Percentiles rank a stretch among this genome's conserved stretches.
Conservation (phyloP, 2,329 filamentous ascomycete genomes). For the Herpotrichia juniperi region DNA sequence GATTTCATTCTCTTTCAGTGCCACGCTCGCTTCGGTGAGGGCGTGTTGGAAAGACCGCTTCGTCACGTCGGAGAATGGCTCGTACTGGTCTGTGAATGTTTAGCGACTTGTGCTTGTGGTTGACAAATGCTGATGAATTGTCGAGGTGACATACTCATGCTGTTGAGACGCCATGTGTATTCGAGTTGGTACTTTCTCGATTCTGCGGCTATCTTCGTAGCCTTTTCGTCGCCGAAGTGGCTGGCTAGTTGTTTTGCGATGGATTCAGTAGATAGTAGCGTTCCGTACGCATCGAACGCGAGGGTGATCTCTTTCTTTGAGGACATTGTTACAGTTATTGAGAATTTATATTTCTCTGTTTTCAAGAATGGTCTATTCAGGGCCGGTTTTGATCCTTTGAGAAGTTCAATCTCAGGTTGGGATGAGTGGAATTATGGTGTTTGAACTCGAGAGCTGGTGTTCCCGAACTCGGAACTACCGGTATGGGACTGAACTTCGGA, state of each 20-base stretch:
- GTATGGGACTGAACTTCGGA: background rate
- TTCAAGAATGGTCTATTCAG: background rate
- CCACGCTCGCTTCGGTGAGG: slow-evolving; percentile 61
- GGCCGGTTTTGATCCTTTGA: too few species aligned
- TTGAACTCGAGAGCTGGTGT: background rate
- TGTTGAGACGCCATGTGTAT: slow-evolving; percentile 77
- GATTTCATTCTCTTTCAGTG: slow-evolving; percentile 53
- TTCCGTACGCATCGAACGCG: slow-evolving; percentile 79
- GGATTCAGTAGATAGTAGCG: slow-evolving; percentile 73
- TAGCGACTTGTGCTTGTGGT: slow-evolving; percentile 1
- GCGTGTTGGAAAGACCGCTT: slow-evolving; percentile 67
- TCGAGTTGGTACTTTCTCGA: slow-evolving; percentile 77
- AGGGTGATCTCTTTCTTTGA: slow-evolving; percentile 62
- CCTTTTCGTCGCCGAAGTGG: slow-evolving; percentile 64
- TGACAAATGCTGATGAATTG: background rate
- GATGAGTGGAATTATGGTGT: background rate
- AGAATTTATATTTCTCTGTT: background rate
- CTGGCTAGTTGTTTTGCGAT: slow-evolving; percentile 65
- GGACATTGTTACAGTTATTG: too few species aligned
- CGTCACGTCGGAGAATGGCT: slow-evolving; percentile 69
- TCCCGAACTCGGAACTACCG: background rate
- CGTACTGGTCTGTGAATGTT: slow-evolving; percentile 64
- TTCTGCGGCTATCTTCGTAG: slow-evolving; percentile 61
- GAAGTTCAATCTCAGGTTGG: too few species aligned
- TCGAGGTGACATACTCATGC: slow-evolving; percentile 65